Percentiles rank a stretch among this genome's conserved stretches.
phyloP scores from a whole-genome alignment of 305 asterid species.

The Fraxinus floribunda region DNA sequence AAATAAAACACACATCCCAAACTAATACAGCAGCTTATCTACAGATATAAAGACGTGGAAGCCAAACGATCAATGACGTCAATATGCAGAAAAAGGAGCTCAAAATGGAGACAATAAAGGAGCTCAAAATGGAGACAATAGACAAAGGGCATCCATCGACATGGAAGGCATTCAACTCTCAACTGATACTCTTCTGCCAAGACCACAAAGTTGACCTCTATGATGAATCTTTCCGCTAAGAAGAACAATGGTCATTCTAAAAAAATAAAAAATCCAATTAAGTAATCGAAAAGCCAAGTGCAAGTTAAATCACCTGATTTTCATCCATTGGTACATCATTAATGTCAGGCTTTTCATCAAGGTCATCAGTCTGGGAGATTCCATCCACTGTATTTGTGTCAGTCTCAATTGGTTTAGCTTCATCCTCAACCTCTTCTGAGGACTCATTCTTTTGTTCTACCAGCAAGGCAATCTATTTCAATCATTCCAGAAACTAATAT shows the following conservation, averaged over 20 bases:
- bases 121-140: not conserved
- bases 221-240: not conserved
- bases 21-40: conserved; percentile 2
- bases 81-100: not conserved
- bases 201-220: not conserved
- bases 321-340: conserved; percentile 77
- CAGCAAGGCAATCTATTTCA: conserved; percentile 57
- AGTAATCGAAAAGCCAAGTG: not conserved
- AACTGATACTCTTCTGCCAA: not conserved
- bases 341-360: conserved; percentile 82
- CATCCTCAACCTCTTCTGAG: conserved; percentile 70
- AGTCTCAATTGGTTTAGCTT: conserved; percentile 49
- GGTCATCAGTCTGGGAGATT: conserved; percentile 47
- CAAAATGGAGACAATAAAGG: not conserved
- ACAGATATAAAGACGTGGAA: not conserved
- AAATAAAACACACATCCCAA: not conserved
- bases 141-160: not conserved
- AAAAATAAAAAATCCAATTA: not conserved
- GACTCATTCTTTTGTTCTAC: conserved; percentile 71
- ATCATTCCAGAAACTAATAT: conserved; percentile 19
- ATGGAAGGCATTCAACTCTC: not conserved
- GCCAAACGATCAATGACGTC: not conserved
- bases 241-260: not conserved
- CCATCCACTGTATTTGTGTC: conserved; percentile 40
- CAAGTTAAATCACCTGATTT: conserved; percentile 47